A percentile compares a stretch with the other conserved stretches of the same genome.
Evolutionary conservation across 1,139 yeast species (phyloP).

Genomic region (Lodderomyces margitis): DNA sequence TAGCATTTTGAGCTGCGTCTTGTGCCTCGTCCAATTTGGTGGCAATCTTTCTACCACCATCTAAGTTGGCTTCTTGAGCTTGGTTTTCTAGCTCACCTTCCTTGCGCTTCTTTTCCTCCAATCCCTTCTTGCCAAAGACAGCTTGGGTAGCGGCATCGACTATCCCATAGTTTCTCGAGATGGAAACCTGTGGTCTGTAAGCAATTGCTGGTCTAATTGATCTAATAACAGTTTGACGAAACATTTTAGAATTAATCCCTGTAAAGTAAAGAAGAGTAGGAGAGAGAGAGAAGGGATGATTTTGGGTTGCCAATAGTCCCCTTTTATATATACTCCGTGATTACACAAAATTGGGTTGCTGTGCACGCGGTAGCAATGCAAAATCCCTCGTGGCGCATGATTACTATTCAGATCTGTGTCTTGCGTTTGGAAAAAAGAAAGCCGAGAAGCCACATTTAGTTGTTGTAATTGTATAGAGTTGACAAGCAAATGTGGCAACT

Average conservation of each 20-base stretch:
- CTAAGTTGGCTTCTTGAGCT: constrained; percentile 8
- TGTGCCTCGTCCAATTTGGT: constrained; percentile 10
- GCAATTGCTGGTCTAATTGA: constrained; percentile 5
- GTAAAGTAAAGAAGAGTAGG: background rate
- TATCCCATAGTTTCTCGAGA: constrained; percentile 9
- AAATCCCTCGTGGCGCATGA: background rate
- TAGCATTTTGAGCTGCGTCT: constrained; percentile 6
- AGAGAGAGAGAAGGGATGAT: background rate
- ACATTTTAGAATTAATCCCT: background rate
- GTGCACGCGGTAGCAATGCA: constrained; percentile 1
- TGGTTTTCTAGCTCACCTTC: constrained; percentile 7
- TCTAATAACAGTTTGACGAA: constrained; percentile 6
- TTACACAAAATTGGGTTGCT: constrained; percentile 1
- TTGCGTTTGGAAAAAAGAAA: too few relatives aligned
- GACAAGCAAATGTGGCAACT: too few relatives aligned
- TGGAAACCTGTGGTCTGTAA: background rate
- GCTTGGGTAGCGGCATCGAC: constrained; percentile 10
- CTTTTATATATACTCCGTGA: background rate
- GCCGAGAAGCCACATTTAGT: too few relatives aligned
- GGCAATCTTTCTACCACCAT: constrained; percentile 9
- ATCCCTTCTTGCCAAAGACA: constrained; percentile 12
- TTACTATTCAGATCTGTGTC: too few relatives aligned
- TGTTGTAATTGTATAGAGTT: too few relatives aligned
- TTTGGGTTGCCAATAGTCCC: too few relatives aligned
- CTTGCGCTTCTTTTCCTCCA: constrained; percentile 8